Base-by-base conservation (phyloP, 2,329 filamentous ascomycete genomes). In the Fusarium sterilihyphosum region DNA sequence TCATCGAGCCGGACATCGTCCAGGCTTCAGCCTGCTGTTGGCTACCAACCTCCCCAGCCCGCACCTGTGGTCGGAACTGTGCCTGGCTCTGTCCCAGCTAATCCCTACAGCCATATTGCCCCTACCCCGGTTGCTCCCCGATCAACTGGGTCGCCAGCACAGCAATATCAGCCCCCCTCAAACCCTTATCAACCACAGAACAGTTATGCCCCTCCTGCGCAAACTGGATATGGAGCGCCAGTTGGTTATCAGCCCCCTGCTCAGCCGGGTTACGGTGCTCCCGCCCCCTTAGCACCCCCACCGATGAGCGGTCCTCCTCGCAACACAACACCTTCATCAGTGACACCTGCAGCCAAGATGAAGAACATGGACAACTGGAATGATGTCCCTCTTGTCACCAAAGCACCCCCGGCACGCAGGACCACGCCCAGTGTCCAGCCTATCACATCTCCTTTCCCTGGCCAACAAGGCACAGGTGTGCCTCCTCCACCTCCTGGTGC, bases 281-380 rank as follows among this genome's bases (percentile, higher is more conserved):
- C 80, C 57, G 77, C 80, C 77, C 76, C 80, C 68, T 67, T 78
- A 16, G 79, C 79, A n/a, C 81, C 82, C 56, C 82, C 82, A 2
- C 81, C 80, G 29, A 77, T 82, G 71, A 76, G 78, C 59, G 82
- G 82, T 24, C 84, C 86, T 63, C 84, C 86, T 60, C 90, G 92
- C 71, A 91, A 90, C 70, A 87, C 89, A 33, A 91, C 90, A 41
- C 89, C 92, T n/a, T 92, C 93, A 18, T 88, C 88, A 31, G 87
- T 63, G 35, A 59, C 90, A 46, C 92, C 94, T 29, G 90, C 94
- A 24, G 90, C 93, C 16, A 91, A 90, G 79, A 86, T 90, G 65
- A 92, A 91, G 79, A 92, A 93, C 73, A 92, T 92, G 73, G 90
- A 92, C 35, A 93, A 93, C 77, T 99, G 96, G 96, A 99, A 99